A percentile compares a stretch with the other conserved stretches of the same genome.
These are phyloP conservation scores for Nemania sp. DNA, from an alignment of 2,329 filamentous ascomycete genomes.

Conservation along the genomic window DNA sequence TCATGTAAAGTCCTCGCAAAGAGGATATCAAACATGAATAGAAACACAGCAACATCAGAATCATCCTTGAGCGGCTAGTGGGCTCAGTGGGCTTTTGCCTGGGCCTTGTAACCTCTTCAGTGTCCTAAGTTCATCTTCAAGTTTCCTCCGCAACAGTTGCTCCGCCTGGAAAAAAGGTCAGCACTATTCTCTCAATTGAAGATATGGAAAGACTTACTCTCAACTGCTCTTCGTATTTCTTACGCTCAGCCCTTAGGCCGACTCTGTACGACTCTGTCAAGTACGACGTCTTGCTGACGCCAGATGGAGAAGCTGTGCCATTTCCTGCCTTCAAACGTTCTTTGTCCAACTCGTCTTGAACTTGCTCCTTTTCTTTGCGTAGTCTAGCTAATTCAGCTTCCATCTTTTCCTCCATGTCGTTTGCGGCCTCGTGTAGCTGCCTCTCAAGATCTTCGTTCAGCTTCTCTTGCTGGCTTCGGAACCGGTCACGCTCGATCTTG, in stretches of 20 bases:
- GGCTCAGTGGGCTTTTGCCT: slow-evolving; percentile 35
- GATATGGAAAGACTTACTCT: slow-evolving; percentile 33
- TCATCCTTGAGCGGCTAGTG: slow-evolving; percentile 28
- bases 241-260: slow-evolving; percentile 39
- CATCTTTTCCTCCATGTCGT: slow-evolving; percentile 33
- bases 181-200: neutral
- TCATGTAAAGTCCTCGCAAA: slow-evolving; percentile 1
- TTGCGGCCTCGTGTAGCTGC: slow-evolving; percentile 33
- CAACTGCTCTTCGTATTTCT: slow-evolving; percentile 42
- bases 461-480: slow-evolving; percentile 32
- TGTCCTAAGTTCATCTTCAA: slow-evolving; percentile 40
- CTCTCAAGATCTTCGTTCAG: slow-evolving; percentile 34
- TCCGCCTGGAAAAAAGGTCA: slow-evolving; percentile 35
- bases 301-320: slow-evolving; percentile 34
- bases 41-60: slow-evolving; percentile 11
- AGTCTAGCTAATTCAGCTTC: slow-evolving; percentile 33
- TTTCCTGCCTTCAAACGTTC: slow-evolving; percentile 36
- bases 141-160: slow-evolving; percentile 38
- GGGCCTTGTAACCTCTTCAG: slow-evolving; percentile 38
- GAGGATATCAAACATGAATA: slow-evolving; percentile 15
- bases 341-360: slow-evolving; percentile 40
- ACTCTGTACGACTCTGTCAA: slow-evolving; percentile 40
- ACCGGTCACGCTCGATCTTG: slow-evolving; percentile 33
- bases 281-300: slow-evolving; percentile 37
- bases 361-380: slow-evolving; percentile 39